Conservation (phyloP, 345 rosid genomes). For the Sisymbrium irio region DNA sequence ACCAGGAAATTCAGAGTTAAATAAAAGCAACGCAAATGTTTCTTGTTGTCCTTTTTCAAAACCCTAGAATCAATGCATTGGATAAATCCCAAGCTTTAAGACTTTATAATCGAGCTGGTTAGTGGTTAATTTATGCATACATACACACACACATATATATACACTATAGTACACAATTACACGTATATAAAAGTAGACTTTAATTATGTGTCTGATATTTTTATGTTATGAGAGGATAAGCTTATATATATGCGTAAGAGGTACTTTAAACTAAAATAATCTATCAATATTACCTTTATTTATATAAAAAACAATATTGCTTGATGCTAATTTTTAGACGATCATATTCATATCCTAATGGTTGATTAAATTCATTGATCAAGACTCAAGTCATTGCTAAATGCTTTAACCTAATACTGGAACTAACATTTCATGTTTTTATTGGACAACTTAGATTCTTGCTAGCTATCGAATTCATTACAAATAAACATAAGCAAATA, state of each 20-base stretch:
- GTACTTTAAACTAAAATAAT: background rate
- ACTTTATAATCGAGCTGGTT: constrained; percentile 35
- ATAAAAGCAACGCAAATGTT: constrained; percentile 39
- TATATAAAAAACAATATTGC: background rate
- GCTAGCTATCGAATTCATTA: background rate
- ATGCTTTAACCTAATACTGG: background rate
- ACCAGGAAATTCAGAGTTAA: constrained; percentile 42
- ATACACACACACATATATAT: background rate
- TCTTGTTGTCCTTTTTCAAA: constrained; percentile 72
- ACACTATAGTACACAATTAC: background rate
- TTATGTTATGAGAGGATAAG: constrained; percentile 46
- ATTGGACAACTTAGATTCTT: background rate
- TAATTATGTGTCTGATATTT: constrained; percentile 13
- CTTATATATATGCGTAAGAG: constrained; percentile 31
- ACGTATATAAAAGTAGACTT: constrained; percentile 1
- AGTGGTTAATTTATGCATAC: constrained; percentile 24
- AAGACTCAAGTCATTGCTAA: background rate
- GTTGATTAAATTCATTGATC: background rate
- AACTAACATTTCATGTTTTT: background rate
- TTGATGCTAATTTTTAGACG: constrained; percentile 2
- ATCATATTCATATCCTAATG: background rate
- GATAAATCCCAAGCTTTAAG: constrained; percentile 49
- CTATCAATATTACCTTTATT: background rate
- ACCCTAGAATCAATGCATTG: constrained; percentile 61
- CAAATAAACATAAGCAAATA: background rate